These are phyloP conservation scores for Blastobotrys muscicola DNA, from an alignment of 805 yeast species.

Conservation along the genomic window DNA sequence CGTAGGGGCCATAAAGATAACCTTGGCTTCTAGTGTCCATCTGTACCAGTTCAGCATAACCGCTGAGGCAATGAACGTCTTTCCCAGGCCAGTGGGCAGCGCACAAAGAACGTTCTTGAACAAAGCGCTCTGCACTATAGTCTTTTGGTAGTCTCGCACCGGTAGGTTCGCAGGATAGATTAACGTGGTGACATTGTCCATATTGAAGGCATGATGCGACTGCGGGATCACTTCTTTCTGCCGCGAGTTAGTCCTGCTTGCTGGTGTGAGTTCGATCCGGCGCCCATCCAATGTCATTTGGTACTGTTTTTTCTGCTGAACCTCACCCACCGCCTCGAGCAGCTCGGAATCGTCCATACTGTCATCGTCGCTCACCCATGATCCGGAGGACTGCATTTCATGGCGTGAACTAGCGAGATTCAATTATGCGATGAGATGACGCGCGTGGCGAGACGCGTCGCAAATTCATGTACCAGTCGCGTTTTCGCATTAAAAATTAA, in stretches of 20 bases:
- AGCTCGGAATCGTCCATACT: too few species aligned
- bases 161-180: conserved; percentile 82
- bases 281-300: too few species aligned
- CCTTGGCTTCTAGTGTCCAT: conserved; percentile 74
- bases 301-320: too few species aligned
- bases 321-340: too few species aligned
- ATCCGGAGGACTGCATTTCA: too few species aligned
- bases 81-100: conserved; percentile 95
- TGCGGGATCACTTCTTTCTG: background rate
- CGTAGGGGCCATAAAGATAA: conserved; percentile 95
- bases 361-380: too few species aligned
- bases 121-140: conserved; percentile 65
- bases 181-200: conserved; percentile 36
- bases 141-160: conserved; percentile 79
- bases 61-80: conserved; percentile 90
- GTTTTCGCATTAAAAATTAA: too few species aligned
- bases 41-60: conserved; percentile 83
- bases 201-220: conserved; percentile 37
- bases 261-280: too few species aligned
- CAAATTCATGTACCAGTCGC: too few species aligned
- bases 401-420: too few species aligned
- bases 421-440: too few species aligned
- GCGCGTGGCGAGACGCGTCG: too few species aligned
- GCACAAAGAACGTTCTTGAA: conserved; percentile 75
- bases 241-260: background rate